Base-by-base conservation (phyloP, 306 rosid species). In the Myrica gale region DNA sequence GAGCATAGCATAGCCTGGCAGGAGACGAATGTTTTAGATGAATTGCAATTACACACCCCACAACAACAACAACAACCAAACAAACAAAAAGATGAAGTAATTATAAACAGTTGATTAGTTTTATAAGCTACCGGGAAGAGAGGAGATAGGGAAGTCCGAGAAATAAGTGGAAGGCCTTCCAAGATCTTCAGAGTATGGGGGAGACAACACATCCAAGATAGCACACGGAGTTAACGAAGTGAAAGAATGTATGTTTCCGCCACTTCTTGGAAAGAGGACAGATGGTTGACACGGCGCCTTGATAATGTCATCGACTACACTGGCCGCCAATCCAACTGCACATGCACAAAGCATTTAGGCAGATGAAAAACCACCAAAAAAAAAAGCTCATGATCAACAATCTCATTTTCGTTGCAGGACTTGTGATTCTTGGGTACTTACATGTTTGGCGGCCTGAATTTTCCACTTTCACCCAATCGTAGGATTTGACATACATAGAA, bases 181-280 rank as follows among this genome's bases (percentile, higher is more conserved):
- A 67, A 67, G 78, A 6, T 87, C 83, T 23, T 85, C 63, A 47
- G 90, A 85, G 83, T 90, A 90, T 0, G 96, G 93, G 9, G 96
- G 96, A 52, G 91, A 54, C 23, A 88, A 77, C 68, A 90, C 93
- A 69, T 90, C 96, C 17, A 90, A 72, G 5, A 88, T 82, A 9
- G 93, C 93, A 76, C 90, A 87, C 1, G 88, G 75, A 46, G 90
- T 85, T 73, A 88, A 57, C 8, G 93, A 91, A 0, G 78, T 85
- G 68, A 90, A 88, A 26, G 85, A 80, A 75, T 90, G 96, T 66
- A 90, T 85, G 80, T 90, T 90, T 4, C 96, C 96, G 17, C 96
- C 96, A 67, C 87, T 82, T 62, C 74, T 81, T 67, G 96, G 96
- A 81, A 83, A 90, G 26, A 88, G 46, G 13, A 85, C 58, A 3